Evolutionary conservation across 345 rosid species (phyloP).

Genomic region (Brassica nigra): DNA sequence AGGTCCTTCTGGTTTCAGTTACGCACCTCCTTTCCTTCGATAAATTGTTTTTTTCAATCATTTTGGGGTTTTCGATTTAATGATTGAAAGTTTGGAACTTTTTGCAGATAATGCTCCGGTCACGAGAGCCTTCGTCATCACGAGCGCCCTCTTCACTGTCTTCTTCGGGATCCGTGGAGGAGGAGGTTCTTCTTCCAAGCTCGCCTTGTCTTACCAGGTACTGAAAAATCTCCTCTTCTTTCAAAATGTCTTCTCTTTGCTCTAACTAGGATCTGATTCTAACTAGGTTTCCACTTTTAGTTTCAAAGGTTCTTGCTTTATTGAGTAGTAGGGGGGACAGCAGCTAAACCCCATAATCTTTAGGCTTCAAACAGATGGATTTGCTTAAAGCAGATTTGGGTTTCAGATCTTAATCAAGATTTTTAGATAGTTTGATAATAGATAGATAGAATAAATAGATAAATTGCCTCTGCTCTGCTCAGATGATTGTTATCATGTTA

Average conservation of each 20-base stretch:
- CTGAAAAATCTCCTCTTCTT: neutral
- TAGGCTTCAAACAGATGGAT: neutral
- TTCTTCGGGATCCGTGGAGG: slow-evolving; percentile 71
- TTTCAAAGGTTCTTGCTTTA: slow-evolving; percentile 11
- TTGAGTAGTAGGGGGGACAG: neutral
- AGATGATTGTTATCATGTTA: too few species aligned
- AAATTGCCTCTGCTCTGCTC: too few species aligned
- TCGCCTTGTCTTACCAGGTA: slow-evolving; percentile 91
- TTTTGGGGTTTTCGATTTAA: slow-evolving; percentile 28
- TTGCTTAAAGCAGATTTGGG: neutral
- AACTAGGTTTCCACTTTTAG: neutral
- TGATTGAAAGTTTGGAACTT: neutral
- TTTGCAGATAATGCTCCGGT: slow-evolving; percentile 85
- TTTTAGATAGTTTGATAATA: neutral
- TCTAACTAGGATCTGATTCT: neutral
- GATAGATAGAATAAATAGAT: too few species aligned
- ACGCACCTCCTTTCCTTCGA: slow-evolving; percentile 28
- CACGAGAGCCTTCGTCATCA: slow-evolving; percentile 65
- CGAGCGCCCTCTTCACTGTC: slow-evolving; percentile 68
- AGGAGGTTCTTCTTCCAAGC: slow-evolving; percentile 32
- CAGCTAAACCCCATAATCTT: neutral
- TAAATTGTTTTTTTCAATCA: neutral
- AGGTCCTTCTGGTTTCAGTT: slow-evolving; percentile 95
- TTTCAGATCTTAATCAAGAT: neutral
- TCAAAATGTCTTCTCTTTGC: neutral